Evolutionary conservation across 2,329 filamentous ascomycete species (phyloP), one percentile per base, ranked within the genome.

Genomic region (Periconia digitata): DNA sequence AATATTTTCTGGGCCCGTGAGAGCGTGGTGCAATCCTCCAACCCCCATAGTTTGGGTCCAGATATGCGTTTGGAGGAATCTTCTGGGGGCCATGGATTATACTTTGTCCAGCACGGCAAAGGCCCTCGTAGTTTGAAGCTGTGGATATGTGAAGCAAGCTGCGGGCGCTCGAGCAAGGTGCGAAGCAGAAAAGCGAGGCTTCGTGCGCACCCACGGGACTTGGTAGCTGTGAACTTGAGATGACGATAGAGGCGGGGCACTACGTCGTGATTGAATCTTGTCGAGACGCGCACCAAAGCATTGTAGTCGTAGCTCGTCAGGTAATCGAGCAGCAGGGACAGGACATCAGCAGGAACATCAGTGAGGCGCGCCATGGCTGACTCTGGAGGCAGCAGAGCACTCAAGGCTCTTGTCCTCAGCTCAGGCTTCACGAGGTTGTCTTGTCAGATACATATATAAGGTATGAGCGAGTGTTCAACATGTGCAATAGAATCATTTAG

Each of bases 81-180:
- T 34, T 54, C 50, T n/a, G 45, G 48, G 13, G 44, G 47, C 59
- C 58, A 62, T 1, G 55, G 52, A 40, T 62, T 55, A 45, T 58
- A 59, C 17, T 54, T 58, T 12, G 50, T 54, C 60, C 60, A 62
- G 24, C 42, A 57, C 2, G 47, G 34, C 2, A 59, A 54, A 1
- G 52, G 24, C 8, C 59, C 59, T 8, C 46, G 46, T 15, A 62
- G 34, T 41, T 47, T 55, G 41, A 62, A 53, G 4, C 51, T 38
- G 7, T 23, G 44, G 24, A 61, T 49, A 48, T 58, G 43, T 1
- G 49, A 43, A 17, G 55, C 45, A 10, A 62, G 43, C 13, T 46
- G 44, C 17, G 59, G 58, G 6, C 48, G 49, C 40, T 61, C 56
- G 32, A 64, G 48, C 16, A 64, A 40, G n/a, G 59, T 61, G 10